Percentiles rank a stretch among this genome's conserved stretches.
Evolutionary conservation across 257 asterid genomes (phyloP).

Genomic region (Scutellaria minor): DNA sequence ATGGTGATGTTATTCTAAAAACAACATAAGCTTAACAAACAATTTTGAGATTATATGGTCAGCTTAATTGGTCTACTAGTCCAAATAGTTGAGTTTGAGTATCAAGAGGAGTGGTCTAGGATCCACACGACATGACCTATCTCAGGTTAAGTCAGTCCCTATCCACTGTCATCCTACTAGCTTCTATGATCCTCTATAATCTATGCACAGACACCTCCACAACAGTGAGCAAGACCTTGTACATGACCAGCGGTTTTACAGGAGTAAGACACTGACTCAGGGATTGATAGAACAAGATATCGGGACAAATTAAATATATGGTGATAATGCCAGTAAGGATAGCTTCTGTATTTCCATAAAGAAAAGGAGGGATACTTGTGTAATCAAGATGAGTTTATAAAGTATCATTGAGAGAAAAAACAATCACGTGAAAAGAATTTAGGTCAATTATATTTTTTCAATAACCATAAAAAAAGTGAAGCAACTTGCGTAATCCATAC

Average conservation of each 20-base stretch:
- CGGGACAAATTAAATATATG: neutral
- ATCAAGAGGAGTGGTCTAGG: too few species aligned
- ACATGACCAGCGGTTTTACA: too few species aligned
- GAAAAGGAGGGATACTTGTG: neutral
- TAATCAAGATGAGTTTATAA: too few species aligned
- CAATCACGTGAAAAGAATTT: neutral
- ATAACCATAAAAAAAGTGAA: neutral
- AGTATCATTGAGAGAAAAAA: neutral
- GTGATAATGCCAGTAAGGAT: neutral
- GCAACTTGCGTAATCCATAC: conserved; percentile 12
- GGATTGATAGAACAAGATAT: neutral
- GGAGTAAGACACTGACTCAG: too few species aligned
- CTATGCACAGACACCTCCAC: too few species aligned
- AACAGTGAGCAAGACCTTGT: too few species aligned
- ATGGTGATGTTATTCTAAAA: neutral
- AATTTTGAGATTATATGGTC: too few species aligned
- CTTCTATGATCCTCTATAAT: too few species aligned
- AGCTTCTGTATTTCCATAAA: neutral
- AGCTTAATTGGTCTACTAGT: neutral
- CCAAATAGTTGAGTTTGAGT: neutral
- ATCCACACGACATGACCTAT: neutral
- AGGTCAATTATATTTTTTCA: neutral
- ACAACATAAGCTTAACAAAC: neutral
- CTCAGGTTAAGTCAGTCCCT: neutral
- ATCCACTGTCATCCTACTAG: too few species aligned